Base-by-base conservation (phyloP, 1,284 basidiomycete species). In the Agaricales sp. region DNA sequence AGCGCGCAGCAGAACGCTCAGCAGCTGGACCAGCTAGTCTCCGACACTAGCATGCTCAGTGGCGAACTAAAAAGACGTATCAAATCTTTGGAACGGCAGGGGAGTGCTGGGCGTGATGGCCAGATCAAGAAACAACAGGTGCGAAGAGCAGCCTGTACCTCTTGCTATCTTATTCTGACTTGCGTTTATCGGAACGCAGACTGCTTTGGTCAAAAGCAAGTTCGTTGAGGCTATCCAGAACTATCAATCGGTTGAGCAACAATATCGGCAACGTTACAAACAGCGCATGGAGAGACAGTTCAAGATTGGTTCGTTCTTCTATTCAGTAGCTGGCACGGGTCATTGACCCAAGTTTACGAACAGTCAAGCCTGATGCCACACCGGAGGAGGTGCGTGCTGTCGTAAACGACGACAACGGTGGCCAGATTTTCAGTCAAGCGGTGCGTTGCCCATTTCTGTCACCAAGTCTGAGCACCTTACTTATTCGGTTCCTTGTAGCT, bases 221-320 rank as follows among this genome's bases (percentile, higher is more conserved):
- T 90, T 90, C 61, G 77, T 88, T 47, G 86, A 89, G 56, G 86
- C 87, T n/a, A 87, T 90, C 53, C 85, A 90, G 66, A 80, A 73
- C 55, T 90, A 88, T 61, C 92, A 97, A 68, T 79, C 80, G 38
- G 91, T 96, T 20, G 96, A 99, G 69, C 87, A 93, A 66, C 84
- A 91, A 61, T 92, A 89, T 65, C 83, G 95, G 51, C 77, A 86
- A 57, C 94, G 91, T 71, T 93, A 96, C 68, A 92, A 92, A 68
- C 90, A 94, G 64, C 77, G 93, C 43, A 83, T 95, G 72, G 94
- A 95, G 70, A 80, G 96, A 54, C 96, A 99, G 69, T 95, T 87
- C 74, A 92, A 86, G 69, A 99, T 99, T 58, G 87, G 87, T 86
- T 49, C 6, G 18, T 22, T 14, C 1, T 25, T 45, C 13, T 30